Conservation (phyloP, 192 early-diverging fungal species). For the Spinellus fusiger region DNA sequence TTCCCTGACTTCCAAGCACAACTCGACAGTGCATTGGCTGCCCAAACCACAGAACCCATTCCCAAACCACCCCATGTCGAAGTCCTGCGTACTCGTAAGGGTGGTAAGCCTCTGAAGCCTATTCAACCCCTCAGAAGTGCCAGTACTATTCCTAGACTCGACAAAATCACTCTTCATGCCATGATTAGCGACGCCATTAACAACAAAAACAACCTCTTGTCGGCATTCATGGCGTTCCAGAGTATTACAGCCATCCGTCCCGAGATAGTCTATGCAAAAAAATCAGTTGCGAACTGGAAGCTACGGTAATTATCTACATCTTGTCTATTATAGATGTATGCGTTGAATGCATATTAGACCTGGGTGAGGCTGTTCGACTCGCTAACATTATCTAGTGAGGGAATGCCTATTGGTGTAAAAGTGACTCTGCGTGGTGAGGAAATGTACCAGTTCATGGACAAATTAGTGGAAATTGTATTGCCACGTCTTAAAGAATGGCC, state of each 20-base stretch:
- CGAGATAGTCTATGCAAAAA: slow-evolving; percentile 74
- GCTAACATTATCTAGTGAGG: too few relatives aligned
- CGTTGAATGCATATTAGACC: too few relatives aligned
- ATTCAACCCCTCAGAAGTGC: slow-evolving; percentile 53
- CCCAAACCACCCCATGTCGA: neutral
- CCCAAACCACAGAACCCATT: neutral
- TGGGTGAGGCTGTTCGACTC: too few relatives aligned
- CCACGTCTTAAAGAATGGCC: slow-evolving; percentile 91
- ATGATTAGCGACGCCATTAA: slow-evolving; percentile 80
- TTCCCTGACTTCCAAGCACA: slow-evolving; percentile 28
- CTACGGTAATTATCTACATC: slow-evolving; percentile 86
- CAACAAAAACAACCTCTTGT: slow-evolving; percentile 86
- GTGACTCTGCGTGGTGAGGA: slow-evolving; percentile 73
- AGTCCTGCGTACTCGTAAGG: slow-evolving; percentile 30
- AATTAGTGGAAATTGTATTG: slow-evolving; percentile 88
- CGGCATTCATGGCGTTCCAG: slow-evolving; percentile 88
- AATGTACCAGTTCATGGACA: slow-evolving; percentile 95
- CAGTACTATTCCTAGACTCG: slow-evolving; percentile 58
- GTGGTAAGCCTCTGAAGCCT: slow-evolving; percentile 46
- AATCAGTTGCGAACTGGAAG: slow-evolving; percentile 75
- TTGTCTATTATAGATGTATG: too few relatives aligned
- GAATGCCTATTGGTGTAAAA: slow-evolving; percentile 85
- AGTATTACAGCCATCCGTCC: slow-evolving; percentile 77
- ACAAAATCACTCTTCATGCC: slow-evolving; percentile 76
- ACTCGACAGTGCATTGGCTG: slow-evolving; percentile 16